Conservation (phyloP, 1,139 yeast species). For the Sugiyamaella neomexicana region DNA sequence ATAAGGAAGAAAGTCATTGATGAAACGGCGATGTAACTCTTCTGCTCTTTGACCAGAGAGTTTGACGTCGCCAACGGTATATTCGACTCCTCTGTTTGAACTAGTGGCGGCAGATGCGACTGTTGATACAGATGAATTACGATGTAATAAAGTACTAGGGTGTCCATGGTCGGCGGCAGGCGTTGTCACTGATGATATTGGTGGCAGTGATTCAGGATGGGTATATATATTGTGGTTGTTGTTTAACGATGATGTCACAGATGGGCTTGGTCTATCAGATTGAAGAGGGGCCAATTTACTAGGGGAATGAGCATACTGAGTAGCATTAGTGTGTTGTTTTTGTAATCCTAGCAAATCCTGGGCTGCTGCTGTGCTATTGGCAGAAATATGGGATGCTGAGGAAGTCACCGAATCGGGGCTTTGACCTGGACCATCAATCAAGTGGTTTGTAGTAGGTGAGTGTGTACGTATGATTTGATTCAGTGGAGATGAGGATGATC, state of each 20-base stretch:
- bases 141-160: slow-evolving; percentile 1
- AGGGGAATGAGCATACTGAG: slow-evolving; percentile 2
- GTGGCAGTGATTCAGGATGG: slow-evolving; percentile 11
- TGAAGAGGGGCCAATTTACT: slow-evolving; percentile 10
- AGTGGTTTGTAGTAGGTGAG: slow-evolving; percentile 4
- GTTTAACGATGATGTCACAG: not conserved
- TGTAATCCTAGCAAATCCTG: slow-evolving; percentile 14
- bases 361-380: slow-evolving; percentile 12
- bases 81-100: slow-evolving; percentile 11
- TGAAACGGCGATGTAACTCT: slow-evolving; percentile 67
- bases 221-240: not conserved
- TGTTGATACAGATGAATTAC: slow-evolving; percentile 12
- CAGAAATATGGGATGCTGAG: slow-evolving; percentile 7
- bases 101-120: slow-evolving; percentile 11
- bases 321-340: slow-evolving; percentile 4
- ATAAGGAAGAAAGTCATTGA: slow-evolving; percentile 67
- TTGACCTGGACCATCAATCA: slow-evolving; percentile 4
- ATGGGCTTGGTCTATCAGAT: slow-evolving; percentile 2
- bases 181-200: slow-evolving; percentile 14
- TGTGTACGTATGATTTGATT: not conserved
- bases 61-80: slow-evolving; percentile 67
- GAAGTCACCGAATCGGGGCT: slow-evolving; percentile 10
- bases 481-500: not conserved
- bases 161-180: slow-evolving; percentile 1
- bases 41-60: slow-evolving; percentile 67